Evolutionary conservation across 2,329 filamentous ascomycete species (phyloP).

Genomic region (Tetracladium maxilliforme): DNA sequence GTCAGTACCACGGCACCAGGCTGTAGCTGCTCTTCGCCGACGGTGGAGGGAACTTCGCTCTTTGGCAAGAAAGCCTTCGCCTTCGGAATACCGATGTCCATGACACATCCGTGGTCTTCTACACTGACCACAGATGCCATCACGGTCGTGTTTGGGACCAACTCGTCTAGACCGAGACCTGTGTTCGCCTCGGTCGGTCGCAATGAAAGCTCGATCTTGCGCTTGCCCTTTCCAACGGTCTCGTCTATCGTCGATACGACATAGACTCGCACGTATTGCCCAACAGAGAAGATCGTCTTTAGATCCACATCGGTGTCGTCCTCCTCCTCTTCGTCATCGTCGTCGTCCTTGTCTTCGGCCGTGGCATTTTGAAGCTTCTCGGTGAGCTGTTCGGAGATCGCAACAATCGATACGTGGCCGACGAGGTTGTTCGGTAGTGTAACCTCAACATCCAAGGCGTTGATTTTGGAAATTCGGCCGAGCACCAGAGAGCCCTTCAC

Average conservation of each 20-base stretch:
- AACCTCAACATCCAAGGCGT: conserved; percentile 61
- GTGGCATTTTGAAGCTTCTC: conserved; percentile 57
- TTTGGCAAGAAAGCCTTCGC: conserved; percentile 71
- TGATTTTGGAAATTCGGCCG: conserved; percentile 73
- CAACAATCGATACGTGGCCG: conserved; percentile 81
- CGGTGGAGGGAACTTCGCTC: conserved; percentile 57
- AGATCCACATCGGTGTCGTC: conserved; percentile 53
- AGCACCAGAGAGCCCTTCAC: conserved; percentile 77
- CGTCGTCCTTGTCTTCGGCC: conserved; percentile 39
- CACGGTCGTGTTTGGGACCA: conserved; percentile 62
- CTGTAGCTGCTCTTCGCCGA: conserved; percentile 54
- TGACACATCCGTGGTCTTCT: conserved; percentile 90
- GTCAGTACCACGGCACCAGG: conserved; percentile 79
- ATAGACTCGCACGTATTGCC: conserved; percentile 77
- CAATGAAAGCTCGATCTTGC: conserved; percentile 76
- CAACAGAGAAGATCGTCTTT: conserved; percentile 59
- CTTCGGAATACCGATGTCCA: conserved; percentile 72
- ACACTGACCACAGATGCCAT: conserved; percentile 83
- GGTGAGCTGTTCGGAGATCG: conserved; percentile 72
- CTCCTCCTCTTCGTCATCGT: conserved; percentile 33
- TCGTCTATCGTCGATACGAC: conserved; percentile 69
- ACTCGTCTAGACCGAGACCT: conserved; percentile 55
- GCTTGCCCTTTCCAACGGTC: conserved; percentile 47
- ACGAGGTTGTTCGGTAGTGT: conserved; percentile 85
- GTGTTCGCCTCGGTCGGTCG: conserved; percentile 67